Conservation (phyloP, 768 basidiomycete species). For the Lactarius psammicola region DNA sequence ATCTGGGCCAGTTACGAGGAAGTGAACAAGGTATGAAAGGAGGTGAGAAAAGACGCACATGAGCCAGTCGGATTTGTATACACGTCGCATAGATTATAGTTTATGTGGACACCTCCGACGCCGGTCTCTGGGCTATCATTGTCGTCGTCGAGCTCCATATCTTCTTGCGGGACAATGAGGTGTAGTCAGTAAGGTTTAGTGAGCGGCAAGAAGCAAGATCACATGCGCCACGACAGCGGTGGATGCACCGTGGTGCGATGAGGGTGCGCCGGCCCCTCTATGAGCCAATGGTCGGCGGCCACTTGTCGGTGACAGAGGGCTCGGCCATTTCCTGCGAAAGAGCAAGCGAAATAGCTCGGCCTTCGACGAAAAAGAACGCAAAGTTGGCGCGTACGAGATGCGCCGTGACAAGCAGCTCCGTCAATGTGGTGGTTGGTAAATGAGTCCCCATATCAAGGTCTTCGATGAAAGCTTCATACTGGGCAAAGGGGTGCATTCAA, state of each 20-base stretch:
- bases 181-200: constrained; percentile 50
- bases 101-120: constrained; percentile 56
- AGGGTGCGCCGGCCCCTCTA: constrained; percentile 59
- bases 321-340: constrained; percentile 75
- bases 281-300: constrained; percentile 53
- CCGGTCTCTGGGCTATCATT: constrained; percentile 55
- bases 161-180: constrained; percentile 49
- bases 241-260: constrained; percentile 51
- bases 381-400: constrained; percentile 28
- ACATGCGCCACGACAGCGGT: constrained; percentile 39
- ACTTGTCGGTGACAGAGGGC: constrained; percentile 56
- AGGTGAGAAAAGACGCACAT: constrained; percentile 10
- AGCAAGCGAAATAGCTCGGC: constrained; percentile 17
- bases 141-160: constrained; percentile 55
- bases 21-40: not conserved
- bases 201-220: constrained; percentile 7
- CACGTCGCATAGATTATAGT: too few relatives aligned
- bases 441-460: constrained; percentile 73
- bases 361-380: constrained; percentile 6
- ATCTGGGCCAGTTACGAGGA: not conserved
- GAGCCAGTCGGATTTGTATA: constrained; percentile 36
- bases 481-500: too few relatives aligned
- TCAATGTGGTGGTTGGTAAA: constrained; percentile 72
- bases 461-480: constrained; percentile 77
- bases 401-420: constrained; percentile 79